Base-by-base conservation (phyloP, 1,284 basidiomycete genomes). In the Cystobasidiaceae sp. region DNA sequence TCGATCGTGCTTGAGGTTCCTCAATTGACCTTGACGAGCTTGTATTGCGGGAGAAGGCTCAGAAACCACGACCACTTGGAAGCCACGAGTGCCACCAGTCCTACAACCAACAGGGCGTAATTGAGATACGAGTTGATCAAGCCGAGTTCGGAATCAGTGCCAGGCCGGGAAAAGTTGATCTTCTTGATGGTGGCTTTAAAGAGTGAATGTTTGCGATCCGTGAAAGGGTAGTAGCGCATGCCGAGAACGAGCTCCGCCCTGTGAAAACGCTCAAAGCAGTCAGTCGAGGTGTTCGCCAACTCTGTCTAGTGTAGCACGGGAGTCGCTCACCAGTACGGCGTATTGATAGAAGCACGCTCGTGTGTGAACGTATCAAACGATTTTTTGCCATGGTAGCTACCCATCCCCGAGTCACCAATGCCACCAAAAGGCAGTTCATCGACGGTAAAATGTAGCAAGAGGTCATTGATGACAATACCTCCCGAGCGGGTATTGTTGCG, bases 341-440 rank as follows among this genome's bases (percentile, higher is more conserved):
- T 75, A 52, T 80, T 76, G 21, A 81, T 69, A 17, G 74, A 78
- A 25, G 77, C 75, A 15, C 82, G 79, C 45, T 74, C 66, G 69
- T 83, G 80, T 2, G 79, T 79, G 73, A 83, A 83, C 34, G 74
- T 75, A 55, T 83, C 80, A 71, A 81, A 84, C 39, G 76, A 75
- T 41, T 77, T 72, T 71, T 80, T 79, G 51, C 81, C 77, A 46
- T 80, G 75, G 72, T 82, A 81, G 32, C 68, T 67, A 4, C 82
- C 82, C 68, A 83, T 74, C 19, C 76, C 82, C 8, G 79, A 81
- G 60, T 79, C 78, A 33, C 82, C 81, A 23, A 80, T 74, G 6
- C 82, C 81, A 28, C 81, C 79, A 66, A 83, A 81, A 4, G 82
- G 82, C 37, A 82, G 71, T 66, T 79, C 79, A 61, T 63, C 21